phyloP scores from a whole-genome alignment of 805 yeast genomes.

The Diddensiella transvaalensis region DNA sequence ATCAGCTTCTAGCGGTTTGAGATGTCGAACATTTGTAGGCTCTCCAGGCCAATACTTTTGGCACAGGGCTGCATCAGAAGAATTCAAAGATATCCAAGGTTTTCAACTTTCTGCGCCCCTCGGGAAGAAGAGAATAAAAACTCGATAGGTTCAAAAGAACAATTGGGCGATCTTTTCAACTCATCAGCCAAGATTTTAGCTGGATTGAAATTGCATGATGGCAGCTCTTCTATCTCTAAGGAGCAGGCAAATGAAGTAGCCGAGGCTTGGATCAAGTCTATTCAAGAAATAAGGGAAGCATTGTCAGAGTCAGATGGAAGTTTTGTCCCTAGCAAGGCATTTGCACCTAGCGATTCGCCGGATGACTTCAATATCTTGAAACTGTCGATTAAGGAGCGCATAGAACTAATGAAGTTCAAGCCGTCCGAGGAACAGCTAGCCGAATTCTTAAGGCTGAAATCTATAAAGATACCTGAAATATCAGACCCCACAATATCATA shows the following conservation, averaged over 20 bases:
- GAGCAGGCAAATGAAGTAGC: conserved; percentile 38
- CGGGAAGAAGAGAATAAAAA: too few species aligned
- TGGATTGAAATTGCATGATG: conserved; percentile 12
- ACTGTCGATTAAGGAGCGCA: conserved; percentile 24
- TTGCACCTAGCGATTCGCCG: conserved; percentile 40
- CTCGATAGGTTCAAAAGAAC: too few species aligned
- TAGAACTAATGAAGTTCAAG: conserved; percentile 9
- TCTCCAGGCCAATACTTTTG: too few species aligned
- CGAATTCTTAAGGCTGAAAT: conserved; percentile 49
- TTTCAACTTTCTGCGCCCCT: too few species aligned
- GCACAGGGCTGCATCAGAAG: too few species aligned
- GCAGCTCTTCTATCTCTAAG: conserved; percentile 12
- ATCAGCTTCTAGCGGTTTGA: too few species aligned
- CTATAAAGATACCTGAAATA: conserved; percentile 54
- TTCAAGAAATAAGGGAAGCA: conserved; percentile 35
- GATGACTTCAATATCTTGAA: conserved; percentile 34
- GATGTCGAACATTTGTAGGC: too few species aligned
- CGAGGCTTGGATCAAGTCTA: conserved; percentile 41
- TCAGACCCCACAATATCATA: conserved; percentile 71
- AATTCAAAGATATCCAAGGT: too few species aligned
- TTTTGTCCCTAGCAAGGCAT: conserved; percentile 38
- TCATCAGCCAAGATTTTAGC: conserved; percentile 23
- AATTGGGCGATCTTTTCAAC: too few species aligned
- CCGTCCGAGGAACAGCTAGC: conserved; percentile 65
- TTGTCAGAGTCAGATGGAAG: conserved; percentile 36